Evolutionary conservation across 768 basidiomycete species (phyloP).

Genomic region (Trametes villosa): DNA sequence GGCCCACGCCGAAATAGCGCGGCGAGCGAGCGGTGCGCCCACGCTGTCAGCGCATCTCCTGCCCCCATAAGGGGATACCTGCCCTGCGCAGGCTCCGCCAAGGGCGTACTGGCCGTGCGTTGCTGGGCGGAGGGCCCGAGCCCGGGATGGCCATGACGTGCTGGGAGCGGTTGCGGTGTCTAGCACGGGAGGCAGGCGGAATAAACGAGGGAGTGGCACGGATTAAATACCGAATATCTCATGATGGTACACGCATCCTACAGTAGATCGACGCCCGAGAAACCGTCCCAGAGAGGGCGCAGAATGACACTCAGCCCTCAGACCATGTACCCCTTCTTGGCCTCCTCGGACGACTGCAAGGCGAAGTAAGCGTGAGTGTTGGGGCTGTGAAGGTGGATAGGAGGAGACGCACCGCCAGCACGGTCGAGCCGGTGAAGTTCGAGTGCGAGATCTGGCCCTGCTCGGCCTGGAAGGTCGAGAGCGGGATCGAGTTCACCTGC

Average conservation of each 20-base stretch:
- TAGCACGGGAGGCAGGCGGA: not conserved
- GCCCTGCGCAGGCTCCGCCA: too few species aligned
- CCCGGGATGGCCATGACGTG: not conserved
- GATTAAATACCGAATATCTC: not conserved
- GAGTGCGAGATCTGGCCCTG: not conserved
- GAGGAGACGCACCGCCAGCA: not conserved
- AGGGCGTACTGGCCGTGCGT: too few species aligned
- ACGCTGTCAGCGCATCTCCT: too few species aligned
- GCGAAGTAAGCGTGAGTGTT: too few species aligned
- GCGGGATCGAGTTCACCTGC: not conserved
- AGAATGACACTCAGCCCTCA: not conserved
- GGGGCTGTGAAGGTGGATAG: not conserved
- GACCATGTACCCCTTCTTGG: not conserved
- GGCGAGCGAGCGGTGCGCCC: too few species aligned
- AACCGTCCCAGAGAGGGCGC: not conserved
- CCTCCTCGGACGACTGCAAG: not conserved
- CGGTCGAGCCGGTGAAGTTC: not conserved
- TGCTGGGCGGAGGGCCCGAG: too few species aligned
- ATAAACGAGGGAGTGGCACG: too few species aligned
- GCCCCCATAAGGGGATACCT: too few species aligned
- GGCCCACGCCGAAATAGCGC: too few species aligned
- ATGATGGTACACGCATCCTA: not conserved
- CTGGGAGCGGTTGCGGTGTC: not conserved
- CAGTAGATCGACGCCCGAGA: not conserved
- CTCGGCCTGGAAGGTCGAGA: constrained; percentile 2